Conservation (phyloP, 1,284 basidiomycete species). For the Microbotryum intermedium region DNA sequence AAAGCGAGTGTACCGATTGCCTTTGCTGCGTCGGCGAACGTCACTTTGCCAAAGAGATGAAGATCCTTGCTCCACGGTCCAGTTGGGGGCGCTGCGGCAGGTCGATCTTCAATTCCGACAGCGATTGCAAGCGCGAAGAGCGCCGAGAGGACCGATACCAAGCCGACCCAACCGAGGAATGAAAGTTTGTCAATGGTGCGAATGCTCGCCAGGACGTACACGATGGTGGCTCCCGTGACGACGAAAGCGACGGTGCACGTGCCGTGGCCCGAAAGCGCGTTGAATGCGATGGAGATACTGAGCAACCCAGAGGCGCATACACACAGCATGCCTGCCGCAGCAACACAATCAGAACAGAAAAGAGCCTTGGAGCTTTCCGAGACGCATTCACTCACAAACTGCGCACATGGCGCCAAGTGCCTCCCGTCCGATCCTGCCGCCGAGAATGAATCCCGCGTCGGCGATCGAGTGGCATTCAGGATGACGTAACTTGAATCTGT, state of each 20-base stretch:
- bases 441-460: too few species aligned
- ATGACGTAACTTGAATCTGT: too few species aligned
- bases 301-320: constrained; percentile 28
- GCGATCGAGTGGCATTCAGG: too few species aligned
- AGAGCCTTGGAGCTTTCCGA: too few species aligned
- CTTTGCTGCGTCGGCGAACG: constrained; percentile 20
- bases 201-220: constrained; percentile 37
- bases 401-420: too few species aligned
- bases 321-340: constrained; percentile 6
- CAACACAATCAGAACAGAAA: too few species aligned
- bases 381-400: too few species aligned
- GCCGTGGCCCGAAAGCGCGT: constrained; percentile 36
- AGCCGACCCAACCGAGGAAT: constrained; percentile 40
- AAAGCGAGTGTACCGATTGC: constrained; percentile 1
- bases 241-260: constrained; percentile 32
- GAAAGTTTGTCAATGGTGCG: constrained; percentile 39
- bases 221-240: constrained; percentile 20
- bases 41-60: constrained; percentile 11
- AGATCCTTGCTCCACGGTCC: constrained; percentile 39
- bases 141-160: constrained; percentile 28
- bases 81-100: constrained; percentile 40
- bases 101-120: constrained; percentile 46
- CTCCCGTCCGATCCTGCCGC: too few species aligned
- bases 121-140: constrained; percentile 44
- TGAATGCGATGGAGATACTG: constrained; percentile 40